Evolutionary conservation across 495 filamentous ascomycete genomes (phyloP).

Genomic region (Lepidopterella palustris): DNA sequence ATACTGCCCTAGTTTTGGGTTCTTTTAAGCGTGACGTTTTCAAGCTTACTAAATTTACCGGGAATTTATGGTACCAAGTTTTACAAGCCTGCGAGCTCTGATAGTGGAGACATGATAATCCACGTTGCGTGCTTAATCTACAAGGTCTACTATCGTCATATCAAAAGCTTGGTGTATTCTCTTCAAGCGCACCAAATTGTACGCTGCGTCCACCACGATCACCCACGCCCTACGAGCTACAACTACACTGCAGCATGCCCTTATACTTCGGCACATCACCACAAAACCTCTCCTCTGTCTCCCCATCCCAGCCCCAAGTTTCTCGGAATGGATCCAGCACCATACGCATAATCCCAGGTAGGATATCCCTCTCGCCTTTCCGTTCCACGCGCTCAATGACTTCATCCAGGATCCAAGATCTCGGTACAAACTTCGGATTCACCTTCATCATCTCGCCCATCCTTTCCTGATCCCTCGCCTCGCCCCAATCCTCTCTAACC

Average conservation of each 20-base stretch:
- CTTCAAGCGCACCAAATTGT: no score
- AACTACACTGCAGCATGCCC: constrained; percentile 87
- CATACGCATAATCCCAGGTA: constrained; percentile 71
- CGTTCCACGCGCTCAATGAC: constrained; percentile 82
- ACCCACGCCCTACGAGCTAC: constrained; percentile 50
- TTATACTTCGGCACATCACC: constrained; percentile 74
- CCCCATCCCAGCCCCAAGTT: constrained; percentile 59
- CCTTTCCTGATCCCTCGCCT: constrained; percentile 51
- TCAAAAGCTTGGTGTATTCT: no score
- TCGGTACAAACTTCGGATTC: constrained; percentile 87
- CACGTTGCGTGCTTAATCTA: background rate
- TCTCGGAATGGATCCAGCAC: constrained; percentile 78
- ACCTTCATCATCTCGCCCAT: constrained; percentile 68
- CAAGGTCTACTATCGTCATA: no score
- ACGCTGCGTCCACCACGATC: no score
- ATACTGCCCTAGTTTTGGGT: no score
- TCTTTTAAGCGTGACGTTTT: no score
- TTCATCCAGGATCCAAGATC: constrained; percentile 90
- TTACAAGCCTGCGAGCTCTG: no score
- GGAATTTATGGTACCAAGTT: no score
- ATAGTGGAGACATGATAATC: background rate
- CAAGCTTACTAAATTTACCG: no score
- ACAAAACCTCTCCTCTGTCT: constrained; percentile 76
- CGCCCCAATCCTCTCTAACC: constrained; percentile 64
- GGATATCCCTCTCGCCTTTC: constrained; percentile 69